These are phyloP conservation scores for Delitschia confertaspora DNA, from an alignment of 495 filamentous ascomycete species.

Conservation along the genomic window DNA sequence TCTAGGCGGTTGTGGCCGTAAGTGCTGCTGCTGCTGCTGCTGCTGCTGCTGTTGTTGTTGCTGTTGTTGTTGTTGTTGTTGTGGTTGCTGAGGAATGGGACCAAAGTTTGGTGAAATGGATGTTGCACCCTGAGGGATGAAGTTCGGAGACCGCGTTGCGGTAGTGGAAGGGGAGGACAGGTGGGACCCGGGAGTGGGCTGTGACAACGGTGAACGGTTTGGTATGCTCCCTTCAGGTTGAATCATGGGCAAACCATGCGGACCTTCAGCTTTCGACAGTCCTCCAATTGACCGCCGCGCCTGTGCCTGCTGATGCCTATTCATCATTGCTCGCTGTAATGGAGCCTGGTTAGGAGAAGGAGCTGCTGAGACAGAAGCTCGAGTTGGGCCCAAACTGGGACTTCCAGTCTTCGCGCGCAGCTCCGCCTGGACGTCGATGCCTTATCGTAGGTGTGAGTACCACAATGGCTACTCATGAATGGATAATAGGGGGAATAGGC, in stretches of 20 bases:
- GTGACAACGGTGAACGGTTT: conserved; percentile 47
- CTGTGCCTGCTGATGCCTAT: conserved; percentile 59
- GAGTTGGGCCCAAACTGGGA: conserved; percentile 55
- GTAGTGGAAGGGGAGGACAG: conserved; percentile 63
- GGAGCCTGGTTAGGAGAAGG: conserved; percentile 48
- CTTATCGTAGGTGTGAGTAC: too few species aligned
- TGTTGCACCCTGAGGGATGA: conserved; percentile 58
- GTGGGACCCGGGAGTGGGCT: conserved; percentile 77
- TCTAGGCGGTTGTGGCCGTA: conserved; percentile 34
- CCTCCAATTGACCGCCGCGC: conserved; percentile 62
- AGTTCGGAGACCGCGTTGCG: conserved; percentile 54
- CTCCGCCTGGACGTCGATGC: conserved; percentile 96
- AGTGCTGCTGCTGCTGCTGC: conserved; percentile 31
- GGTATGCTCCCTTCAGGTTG: conserved; percentile 31
- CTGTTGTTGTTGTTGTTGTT: conserved; percentile 35
- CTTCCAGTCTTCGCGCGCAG: conserved; percentile 78
- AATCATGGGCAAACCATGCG: conserved; percentile 25
- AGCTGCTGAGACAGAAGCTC: conserved; percentile 52
- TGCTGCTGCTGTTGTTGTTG: conserved; percentile 39
- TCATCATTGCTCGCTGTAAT: conserved; percentile 62
- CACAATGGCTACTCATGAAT: not conserved
- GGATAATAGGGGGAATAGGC: too few species aligned
- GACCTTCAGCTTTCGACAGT: conserved; percentile 41
- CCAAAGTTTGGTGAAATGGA: conserved; percentile 58
- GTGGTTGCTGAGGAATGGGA: conserved; percentile 42